Evolutionary conservation across 495 filamentous ascomycete genomes (phyloP), one percentile per base, ranked within the genome.

Genomic region (Aspergillus hancockii): DNA sequence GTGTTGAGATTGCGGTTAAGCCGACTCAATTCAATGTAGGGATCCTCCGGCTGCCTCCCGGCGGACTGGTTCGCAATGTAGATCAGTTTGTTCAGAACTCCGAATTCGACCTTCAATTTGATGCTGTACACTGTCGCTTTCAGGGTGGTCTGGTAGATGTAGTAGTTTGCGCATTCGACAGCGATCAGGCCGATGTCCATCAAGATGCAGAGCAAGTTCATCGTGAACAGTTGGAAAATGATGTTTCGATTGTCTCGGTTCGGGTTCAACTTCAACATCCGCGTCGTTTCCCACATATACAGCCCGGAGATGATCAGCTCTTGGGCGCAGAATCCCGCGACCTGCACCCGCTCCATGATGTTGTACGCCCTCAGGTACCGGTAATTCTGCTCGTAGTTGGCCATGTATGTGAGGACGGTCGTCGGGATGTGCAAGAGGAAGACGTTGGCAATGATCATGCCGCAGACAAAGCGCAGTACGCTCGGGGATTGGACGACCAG

Each of bases 21-120:
- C n/a, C n/a, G 41, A 21, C n/a, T 18, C 41, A 45, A 45, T 45
- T 45, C 16, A 19, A 45, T 45, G 19, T 21, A 5, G 14, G 14
- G 41, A 19, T 18, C 41, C 2, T 45, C 18, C 6, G 41, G 16
- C 7, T n/a, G 41, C 18, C 41, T n/a, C 2, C 14, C 41, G 5
- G 41, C 41, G 41, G 41, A 45, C 14, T 45, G 41, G 8, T 45
- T 45, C 7, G 41, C 76, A 38, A 79, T 61, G 46, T 68, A 69
- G 58, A 80, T 70, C 10, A 80, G 67, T 64, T 80, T 78, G 28
- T 76, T 76, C 6, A 88, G 77, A 40, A 87, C 81, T 40, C 81
- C 81, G 67, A 87, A 88, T 61, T 88, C 85, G 25, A 88, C 74
- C 67, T 88, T 87, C 30, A 88, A 72, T 67, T 88, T 88, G 69